Conservation (phyloP, 495 filamentous ascomycete genomes). For the Neurospora tetraspora region DNA sequence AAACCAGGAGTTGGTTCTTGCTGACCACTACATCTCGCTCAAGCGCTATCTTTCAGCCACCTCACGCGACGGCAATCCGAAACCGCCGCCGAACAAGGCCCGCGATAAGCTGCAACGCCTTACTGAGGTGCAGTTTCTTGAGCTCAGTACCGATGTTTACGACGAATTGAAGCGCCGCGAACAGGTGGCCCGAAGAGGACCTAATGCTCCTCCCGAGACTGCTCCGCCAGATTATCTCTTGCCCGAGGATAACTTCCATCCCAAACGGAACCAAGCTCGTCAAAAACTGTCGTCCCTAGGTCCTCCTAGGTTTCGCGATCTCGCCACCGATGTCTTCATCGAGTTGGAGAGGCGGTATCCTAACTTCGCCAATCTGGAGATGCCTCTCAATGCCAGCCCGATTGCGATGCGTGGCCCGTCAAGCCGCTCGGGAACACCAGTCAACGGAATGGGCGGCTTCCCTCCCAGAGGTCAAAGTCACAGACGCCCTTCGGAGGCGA, state of each 20-base stretch:
- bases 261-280: conserved; percentile 91
- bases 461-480: conserved; percentile 33
- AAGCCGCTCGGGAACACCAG: conserved; percentile 46
- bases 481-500: conserved; percentile 45
- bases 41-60: conserved; percentile 64
- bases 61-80: conserved; percentile 62
- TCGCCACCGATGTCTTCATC: conserved; percentile 92
- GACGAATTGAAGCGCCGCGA: conserved; percentile 89
- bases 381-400: conserved; percentile 60
- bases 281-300: conserved; percentile 87
- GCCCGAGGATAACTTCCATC: conserved; percentile 82
- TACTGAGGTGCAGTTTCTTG: conserved; percentile 86
- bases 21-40: conserved; percentile 73
- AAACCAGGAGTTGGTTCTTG: conserved; percentile 42
- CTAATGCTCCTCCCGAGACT: conserved; percentile 42
- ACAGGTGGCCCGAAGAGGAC: conserved; percentile 39
- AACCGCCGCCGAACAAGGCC: conserved; percentile 71
- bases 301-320: conserved; percentile 71
- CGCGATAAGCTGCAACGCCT: conserved; percentile 86
- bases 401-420: conserved; percentile 45
- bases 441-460: conserved; percentile 36
- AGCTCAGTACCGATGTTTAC: conserved; percentile 94
- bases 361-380: conserved; percentile 57
- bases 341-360: conserved; percentile 89
- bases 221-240: conserved; percentile 59